These are phyloP conservation scores for Penicillium occitanis DNA, from an alignment of 2,329 filamentous ascomycete species.

Conservation along the genomic window DNA sequence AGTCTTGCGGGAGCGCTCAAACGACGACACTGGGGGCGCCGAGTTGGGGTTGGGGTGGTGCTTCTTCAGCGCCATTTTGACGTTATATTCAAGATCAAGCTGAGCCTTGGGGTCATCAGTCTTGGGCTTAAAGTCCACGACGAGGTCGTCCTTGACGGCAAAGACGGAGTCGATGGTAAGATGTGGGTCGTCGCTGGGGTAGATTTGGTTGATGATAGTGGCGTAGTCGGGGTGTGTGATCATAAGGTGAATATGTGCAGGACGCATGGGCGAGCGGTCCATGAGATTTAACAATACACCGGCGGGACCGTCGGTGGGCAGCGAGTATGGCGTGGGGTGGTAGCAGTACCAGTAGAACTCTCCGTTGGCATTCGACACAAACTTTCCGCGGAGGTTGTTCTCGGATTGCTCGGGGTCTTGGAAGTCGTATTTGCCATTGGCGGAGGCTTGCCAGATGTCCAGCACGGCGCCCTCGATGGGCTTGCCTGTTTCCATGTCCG, in stretches of 20 bases:
- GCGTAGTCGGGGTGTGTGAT: constrained; percentile 57
- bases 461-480: constrained; percentile 68
- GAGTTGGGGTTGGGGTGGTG: constrained; percentile 43
- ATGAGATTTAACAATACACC: constrained; percentile 54
- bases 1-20: constrained; percentile 37
- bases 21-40: constrained; percentile 39
- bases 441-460: constrained; percentile 75
- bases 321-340: constrained; percentile 70
- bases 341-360: constrained; percentile 74
- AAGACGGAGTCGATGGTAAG: constrained; percentile 61
- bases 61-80: constrained; percentile 35
- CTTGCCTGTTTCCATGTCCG: constrained; percentile 63
- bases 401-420: constrained; percentile 69
- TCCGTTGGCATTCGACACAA: constrained; percentile 67
- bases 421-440: constrained; percentile 75
- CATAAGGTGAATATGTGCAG: constrained; percentile 63
- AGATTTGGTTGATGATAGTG: constrained; percentile 59
- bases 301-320: constrained; percentile 64
- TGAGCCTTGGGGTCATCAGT: constrained; percentile 53
- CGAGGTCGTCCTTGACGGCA: constrained; percentile 61
- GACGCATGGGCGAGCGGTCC: constrained; percentile 60
- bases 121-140: constrained; percentile 58
- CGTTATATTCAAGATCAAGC: constrained; percentile 63
- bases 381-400: constrained; percentile 77
- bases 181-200: constrained; percentile 59